These are phyloP conservation scores for Leccinum broughii DNA, from an alignment of 768 basidiomycete genomes.

Conservation along the genomic window DNA sequence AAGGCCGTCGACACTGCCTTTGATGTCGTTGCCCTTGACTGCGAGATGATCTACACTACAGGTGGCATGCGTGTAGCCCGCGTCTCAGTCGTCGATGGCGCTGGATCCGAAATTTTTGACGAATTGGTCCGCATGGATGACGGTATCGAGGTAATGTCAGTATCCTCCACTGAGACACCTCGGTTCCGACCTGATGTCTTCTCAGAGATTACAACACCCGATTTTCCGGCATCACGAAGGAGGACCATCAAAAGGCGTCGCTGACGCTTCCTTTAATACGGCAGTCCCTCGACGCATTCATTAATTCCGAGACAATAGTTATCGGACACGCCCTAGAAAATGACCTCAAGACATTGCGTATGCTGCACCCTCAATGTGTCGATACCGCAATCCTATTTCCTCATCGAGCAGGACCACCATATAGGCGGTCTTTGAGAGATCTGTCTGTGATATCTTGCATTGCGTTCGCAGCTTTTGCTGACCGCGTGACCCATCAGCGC, in stretches of 20 bases:
- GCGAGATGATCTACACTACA: constrained; percentile 96
- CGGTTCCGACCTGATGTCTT: constrained; percentile 4
- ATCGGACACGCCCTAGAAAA: constrained; percentile 94
- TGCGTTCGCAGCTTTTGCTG: constrained; percentile 4
- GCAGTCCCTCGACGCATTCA: constrained; percentile 63
- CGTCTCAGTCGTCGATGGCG: constrained; percentile 83
- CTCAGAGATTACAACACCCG: constrained; percentile 88
- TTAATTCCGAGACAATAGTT: constrained; percentile 80
- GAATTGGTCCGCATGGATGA: constrained; percentile 80
- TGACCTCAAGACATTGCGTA: constrained; percentile 86
- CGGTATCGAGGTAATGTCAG: constrained; percentile 75
- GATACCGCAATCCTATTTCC: constrained; percentile 90
- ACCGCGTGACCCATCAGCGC: constrained; percentile 47
- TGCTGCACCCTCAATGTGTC: constrained; percentile 81
- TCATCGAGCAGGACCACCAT: constrained; percentile 75
- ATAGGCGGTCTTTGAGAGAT: constrained; percentile 76
- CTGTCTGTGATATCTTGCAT: constrained; percentile 49
- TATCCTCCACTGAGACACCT: constrained; percentile 13
- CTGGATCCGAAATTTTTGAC: constrained; percentile 76
- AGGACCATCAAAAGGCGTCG: constrained; percentile 57
- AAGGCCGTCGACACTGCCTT: constrained; percentile 41
- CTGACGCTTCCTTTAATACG: constrained; percentile 69
- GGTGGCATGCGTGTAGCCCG: constrained; percentile 90
- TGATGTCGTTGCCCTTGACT: constrained; percentile 89
- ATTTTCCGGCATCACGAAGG: constrained; percentile 77